Percentiles rank a stretch among this genome's conserved stretches.
Conservation (phyloP, 306 rosid species). For the Luffa aegyptiaca region DNA sequence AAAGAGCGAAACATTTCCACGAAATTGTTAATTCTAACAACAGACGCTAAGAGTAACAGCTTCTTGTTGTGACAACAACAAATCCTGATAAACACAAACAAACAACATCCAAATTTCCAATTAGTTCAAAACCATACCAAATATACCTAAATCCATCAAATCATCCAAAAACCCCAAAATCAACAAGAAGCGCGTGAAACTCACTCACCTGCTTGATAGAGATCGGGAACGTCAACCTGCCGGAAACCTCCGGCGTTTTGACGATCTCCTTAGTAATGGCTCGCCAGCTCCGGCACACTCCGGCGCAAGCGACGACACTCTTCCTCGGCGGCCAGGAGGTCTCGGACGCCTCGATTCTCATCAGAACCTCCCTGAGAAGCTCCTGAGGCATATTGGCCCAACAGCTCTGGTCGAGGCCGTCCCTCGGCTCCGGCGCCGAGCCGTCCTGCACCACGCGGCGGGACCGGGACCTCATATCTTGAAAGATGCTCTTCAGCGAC, state of each 20-base stretch:
- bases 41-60: neutral
- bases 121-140: neutral
- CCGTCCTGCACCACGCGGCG: conserved; percentile 51
- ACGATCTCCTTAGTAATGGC: conserved; percentile 68
- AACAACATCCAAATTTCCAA: neutral
- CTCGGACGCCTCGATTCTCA: conserved; percentile 71
- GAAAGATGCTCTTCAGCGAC: conserved; percentile 51
- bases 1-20: neutral
- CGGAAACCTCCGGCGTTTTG: conserved; percentile 56
- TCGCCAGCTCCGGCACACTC: conserved; percentile 94
- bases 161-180: neutral
- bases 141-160: neutral
- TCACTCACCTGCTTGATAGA: conserved; percentile 73
- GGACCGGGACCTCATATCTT: conserved; percentile 72
- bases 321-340: conserved; percentile 71
- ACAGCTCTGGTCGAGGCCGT: conserved; percentile 46
- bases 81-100: neutral
- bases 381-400: conserved; percentile 97
- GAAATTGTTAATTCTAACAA: neutral
- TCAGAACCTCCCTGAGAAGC: conserved; percentile 73
- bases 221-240: conserved; percentile 78
- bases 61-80: neutral
- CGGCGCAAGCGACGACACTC: conserved; percentile 85
- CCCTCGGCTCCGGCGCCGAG: conserved; percentile 13
- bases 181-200: neutral